Evolutionary conservation across 306 rosid genomes (phyloP), one percentile per base, ranked within the genome.

Genomic region (Trifolium repens): DNA sequence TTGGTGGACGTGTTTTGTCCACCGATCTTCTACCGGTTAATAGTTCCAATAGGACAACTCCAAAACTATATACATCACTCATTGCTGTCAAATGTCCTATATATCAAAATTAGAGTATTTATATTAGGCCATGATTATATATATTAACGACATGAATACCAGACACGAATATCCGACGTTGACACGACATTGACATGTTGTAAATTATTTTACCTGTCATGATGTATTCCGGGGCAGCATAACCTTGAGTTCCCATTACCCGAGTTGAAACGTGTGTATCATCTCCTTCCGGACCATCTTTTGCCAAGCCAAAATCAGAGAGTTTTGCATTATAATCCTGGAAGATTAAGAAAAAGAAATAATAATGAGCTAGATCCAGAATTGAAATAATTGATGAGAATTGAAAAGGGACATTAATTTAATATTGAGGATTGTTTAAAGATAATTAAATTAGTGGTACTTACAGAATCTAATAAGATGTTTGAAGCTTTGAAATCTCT

Each of bases 171-270:
- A 61, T 4, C 43, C 2, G 60, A 17, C 14, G 3, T 3, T 3
- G 17, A 59, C 39, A 13, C 19, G 4, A 30, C 0, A 27, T 2
- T 12, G 39, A 59, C 19, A 39, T 39, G 42, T 7, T 9, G 15
- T 30, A 11, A 44, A 60, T 57, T 37, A 69, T 35, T 58, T 74
- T 80, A 91, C 98, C 98, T 6, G 99, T 94, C 99, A 94, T 94
- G 68, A 94, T 52, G 26, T 94, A 94, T 77, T 94, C 99, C 0
- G 99, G 99, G 11, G 97, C 99, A 2, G 99, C 99, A 1, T 94
- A 94, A 17, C 99, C 99, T 49, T 94, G 96, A 0, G 99, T 94
- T 1, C 99, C 99, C 99, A 94, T 88, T 0, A 94, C 99, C 14
- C 99, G 57, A 0, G 99, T 94, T 26, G 99, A 94, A 55, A 94